Evolutionary conservation across 805 yeast species (phyloP), one percentile per base, ranked within the genome.

Genomic region (Metschnikowia reukaufii): DNA sequence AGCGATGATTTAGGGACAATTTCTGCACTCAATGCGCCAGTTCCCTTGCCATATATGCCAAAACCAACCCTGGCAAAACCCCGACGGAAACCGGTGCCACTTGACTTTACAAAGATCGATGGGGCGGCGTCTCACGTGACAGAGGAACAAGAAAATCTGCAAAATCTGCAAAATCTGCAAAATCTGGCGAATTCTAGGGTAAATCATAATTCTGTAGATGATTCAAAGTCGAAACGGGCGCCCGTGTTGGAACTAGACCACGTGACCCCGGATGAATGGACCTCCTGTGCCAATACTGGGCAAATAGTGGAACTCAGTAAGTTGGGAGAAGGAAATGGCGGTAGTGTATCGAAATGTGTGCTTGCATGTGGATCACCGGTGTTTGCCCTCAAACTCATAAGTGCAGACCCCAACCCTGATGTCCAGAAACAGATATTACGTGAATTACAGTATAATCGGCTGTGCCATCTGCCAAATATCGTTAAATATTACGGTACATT

Each of bases 321-420:
- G 23, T 65, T 92, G 18, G 99, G 99, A 16, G 98, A 94, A 69
- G 99, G 99, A 15, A 84, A 88, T 30, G 96, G 97, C 13, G 99
- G 98, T 0, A 77, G 88, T 9, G 99, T 92, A 9, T 77, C 84
- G 17, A 84, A 88, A 62, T 92, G 98, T 65, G 70, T 71, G 47
- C 70, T 92, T 43, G 72, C 70, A 47, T 59, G 76, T 36, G 84
- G 86, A 7, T 62, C 72, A 19, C 79, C 79, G 27, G 73, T 90
- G 4, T 92, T 92, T 75, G 99, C 99, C 0, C 68, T 94, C 50
- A 92, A 80, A 64, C 76, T 84, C 35, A 85, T 86, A 42, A 79
- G 82, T 17, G 78, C 88, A 9, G 86, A 84, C 63, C 88, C 89
- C 17, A 84, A 88, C 56, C 94, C 96, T 0, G 95, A 87, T 46